A percentile compares a stretch with the other conserved stretches of the same genome.
Conservation (phyloP, 2,329 filamentous ascomycete species). For the Ophiostoma himal-ulmi region DNA sequence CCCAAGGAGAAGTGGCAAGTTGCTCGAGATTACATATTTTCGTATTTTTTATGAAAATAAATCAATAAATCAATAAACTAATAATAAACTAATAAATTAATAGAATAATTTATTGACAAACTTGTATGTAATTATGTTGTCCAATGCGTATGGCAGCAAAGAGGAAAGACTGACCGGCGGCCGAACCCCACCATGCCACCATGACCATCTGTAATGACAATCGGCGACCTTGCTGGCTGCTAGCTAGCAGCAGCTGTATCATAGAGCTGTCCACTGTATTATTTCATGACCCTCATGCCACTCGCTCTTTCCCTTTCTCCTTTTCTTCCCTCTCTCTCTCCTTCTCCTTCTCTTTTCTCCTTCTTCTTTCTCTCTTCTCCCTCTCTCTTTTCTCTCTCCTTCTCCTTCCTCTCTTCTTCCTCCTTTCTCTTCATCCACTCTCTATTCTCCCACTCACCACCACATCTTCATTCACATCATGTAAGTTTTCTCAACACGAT, state of each 20-base stretch:
- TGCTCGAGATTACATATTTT: neutral
- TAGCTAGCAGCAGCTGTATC: neutral
- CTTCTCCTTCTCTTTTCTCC: neutral
- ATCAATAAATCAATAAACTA: neutral
- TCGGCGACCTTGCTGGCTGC: neutral
- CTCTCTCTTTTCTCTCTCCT: neutral
- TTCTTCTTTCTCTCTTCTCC: neutral
- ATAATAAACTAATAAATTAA: neutral
- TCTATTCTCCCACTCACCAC: neutral
- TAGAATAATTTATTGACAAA: neutral
- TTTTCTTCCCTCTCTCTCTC: conserved; percentile 6
- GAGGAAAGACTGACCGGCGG: conserved; percentile 4
- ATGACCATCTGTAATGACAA: conserved; percentile 8
- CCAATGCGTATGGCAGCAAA: no score
- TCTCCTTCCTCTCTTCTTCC: neutral
- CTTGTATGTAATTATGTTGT: neutral
- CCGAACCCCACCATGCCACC: conserved; percentile 16
- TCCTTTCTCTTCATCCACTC: neutral
- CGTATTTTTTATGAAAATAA: neutral
- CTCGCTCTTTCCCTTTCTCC: conserved; percentile 3
- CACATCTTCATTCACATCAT: conserved; percentile 9
- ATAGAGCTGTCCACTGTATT: conserved; percentile 12
- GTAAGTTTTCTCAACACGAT: neutral
- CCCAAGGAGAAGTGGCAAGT: neutral
- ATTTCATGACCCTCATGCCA: conserved; percentile 9